These are phyloP conservation scores for Quercus lobata DNA, from an alignment of 331 rosid genomes.

Conservation along the genomic window DNA sequence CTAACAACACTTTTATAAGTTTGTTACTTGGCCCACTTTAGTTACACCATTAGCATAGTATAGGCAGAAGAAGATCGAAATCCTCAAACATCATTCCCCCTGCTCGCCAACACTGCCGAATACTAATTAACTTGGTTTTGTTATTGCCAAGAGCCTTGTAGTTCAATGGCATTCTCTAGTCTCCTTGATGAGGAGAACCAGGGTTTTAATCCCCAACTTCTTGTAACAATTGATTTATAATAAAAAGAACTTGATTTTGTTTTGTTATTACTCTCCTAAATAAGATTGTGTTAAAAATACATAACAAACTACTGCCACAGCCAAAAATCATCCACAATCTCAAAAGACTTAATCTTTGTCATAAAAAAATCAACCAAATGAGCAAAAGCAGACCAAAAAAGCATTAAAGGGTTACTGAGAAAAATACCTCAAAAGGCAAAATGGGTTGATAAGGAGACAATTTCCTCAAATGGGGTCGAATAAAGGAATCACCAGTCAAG, in stretches of 20 bases:
- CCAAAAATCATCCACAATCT: not conserved
- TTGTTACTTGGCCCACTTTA: not conserved
- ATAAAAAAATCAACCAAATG: not conserved
- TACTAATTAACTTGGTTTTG: too few relatives aligned
- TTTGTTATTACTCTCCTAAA: not conserved
- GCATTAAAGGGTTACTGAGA: not conserved
- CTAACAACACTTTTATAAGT: not conserved
- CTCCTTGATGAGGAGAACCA: too few relatives aligned
- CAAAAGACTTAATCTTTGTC: not conserved
- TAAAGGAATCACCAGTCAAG: constrained; percentile 72
- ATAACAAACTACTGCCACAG: not conserved
- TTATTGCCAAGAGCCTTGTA: too few relatives aligned
- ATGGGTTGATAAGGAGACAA: constrained; percentile 92
- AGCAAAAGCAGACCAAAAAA: not conserved
- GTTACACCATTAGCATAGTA: not conserved
- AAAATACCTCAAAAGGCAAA: constrained; percentile 85
- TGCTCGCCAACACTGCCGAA: too few relatives aligned
- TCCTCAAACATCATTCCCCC: not conserved
- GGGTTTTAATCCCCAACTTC: too few relatives aligned
- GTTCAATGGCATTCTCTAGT: too few relatives aligned
- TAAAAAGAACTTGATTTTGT: not conserved
- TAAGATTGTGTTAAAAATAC: not conserved
- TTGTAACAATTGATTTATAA: too few relatives aligned
- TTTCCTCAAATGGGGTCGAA: constrained; percentile 74
- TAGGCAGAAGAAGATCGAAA: not conserved